Base-by-base conservation (phyloP, 331 rosid species). In the Stylosanthes scabra region DNA sequence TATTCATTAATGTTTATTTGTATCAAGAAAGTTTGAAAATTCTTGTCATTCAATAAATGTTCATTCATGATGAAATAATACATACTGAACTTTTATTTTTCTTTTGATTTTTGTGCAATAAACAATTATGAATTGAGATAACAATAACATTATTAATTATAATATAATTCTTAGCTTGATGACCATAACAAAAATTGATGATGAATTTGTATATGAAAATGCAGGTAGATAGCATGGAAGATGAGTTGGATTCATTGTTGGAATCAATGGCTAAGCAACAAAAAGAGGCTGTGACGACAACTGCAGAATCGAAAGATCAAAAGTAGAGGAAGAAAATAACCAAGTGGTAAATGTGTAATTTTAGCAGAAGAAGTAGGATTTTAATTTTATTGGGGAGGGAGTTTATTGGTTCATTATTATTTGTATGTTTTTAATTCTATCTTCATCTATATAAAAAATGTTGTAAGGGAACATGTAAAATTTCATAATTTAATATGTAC, bases 161-260 rank as follows among this genome's bases (percentile, higher is more conserved):
- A 20, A 31, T 31, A 31, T 31, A 31, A 31, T 31, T 31, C 37
- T 31, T 31, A 31, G 37, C 37, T 5, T 31, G 0, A 3, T 3
- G 5, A 31, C 5, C 37, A 31, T 31, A 31, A 41, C 10, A 41
- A 41, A 52, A 41, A 52, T 6, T 20, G 27, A 11, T 31, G 11
- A 45, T 59, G 41, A 66, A 9, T 75, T 75, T 45, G 0, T 74
- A 42, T n/a, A 58, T 68, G 13, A 27, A 70, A 52, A 34, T 68
- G 74, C 78, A 91, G 97, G 64, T 81, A 39, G 84, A 88, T 50
- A 75, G 68, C 3, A 9, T 70, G 29, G 89, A 58, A 34, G 56
- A 78, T 37, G 63, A 78, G 40, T 10, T 83, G 69, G 89, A 56
- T 0, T 74, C 76, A 14, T 27, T 66, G 46, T 4, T 28, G 0